phyloP scores from a whole-genome alignment of 352 stramenopile genomes.

The Phytophthora palmivora region DNA sequence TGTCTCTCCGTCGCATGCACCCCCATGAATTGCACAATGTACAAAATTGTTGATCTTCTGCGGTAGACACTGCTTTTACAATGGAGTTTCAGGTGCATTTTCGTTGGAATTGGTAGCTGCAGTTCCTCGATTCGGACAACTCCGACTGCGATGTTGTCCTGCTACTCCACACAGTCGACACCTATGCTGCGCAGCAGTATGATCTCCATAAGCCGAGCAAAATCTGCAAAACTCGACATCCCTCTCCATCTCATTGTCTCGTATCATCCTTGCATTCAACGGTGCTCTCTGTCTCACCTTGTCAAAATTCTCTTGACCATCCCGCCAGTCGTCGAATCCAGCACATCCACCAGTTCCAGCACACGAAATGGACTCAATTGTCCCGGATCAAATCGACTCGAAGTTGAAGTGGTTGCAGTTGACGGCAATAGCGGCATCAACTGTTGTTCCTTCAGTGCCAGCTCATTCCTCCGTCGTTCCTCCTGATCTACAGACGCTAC shows the following conservation, averaged over 20 bases:
- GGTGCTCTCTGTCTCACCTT: conserved; percentile 67
- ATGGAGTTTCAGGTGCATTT: conserved; percentile 2
- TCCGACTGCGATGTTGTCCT: conserved; percentile 68
- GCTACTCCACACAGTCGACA: conserved; percentile 68
- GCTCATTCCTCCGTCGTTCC: conserved; percentile 48
- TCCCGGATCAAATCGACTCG: conserved; percentile 26
- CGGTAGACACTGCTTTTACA: conserved; percentile 10
- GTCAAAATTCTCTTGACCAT: conserved; percentile 80
- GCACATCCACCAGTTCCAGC: conserved; percentile 75
- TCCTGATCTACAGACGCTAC: conserved; percentile 68
- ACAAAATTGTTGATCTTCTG: conserved; percentile 54
- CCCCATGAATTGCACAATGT: conserved; percentile 64
- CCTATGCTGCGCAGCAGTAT: conserved; percentile 66
- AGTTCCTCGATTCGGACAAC: conserved; percentile 43
- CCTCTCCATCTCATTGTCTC: conserved; percentile 38
- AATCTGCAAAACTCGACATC: conserved; percentile 75
- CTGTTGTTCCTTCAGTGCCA: conserved; percentile 30
- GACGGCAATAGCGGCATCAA: not conserved
- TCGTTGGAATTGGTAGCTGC: not conserved
- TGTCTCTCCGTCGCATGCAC: conserved; percentile 66
- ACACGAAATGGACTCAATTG: conserved; percentile 68
- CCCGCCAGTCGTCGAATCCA: conserved; percentile 77
- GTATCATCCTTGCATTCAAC: conserved; percentile 41
- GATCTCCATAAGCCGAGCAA: conserved; percentile 72
- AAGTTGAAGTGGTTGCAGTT: conserved; percentile 1